Evolutionary conservation across 2,329 filamentous ascomycete species (phyloP).

Genomic region (Coleophoma crateriformis): DNA sequence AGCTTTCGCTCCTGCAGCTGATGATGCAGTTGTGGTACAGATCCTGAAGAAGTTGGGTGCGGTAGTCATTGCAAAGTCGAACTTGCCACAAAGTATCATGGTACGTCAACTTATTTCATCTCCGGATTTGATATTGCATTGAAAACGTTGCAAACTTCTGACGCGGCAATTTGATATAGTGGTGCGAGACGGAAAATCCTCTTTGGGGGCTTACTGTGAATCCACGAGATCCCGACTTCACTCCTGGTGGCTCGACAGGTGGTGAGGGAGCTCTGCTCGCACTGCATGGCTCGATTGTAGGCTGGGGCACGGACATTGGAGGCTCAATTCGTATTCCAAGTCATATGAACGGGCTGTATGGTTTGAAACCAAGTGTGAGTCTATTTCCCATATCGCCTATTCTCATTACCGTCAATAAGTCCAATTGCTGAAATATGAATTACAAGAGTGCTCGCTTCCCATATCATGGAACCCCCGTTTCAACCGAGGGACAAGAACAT

Average conservation of each 20-base stretch:
- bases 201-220: conserved; percentile 44
- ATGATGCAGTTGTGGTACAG: conserved; percentile 43
- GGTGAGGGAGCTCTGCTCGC: conserved; percentile 36
- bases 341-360: conserved; percentile 41
- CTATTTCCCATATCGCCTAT: neutral
- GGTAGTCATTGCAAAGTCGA: conserved; percentile 47
- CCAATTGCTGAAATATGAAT: too few species aligned
- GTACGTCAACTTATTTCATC: conserved; percentile 37
- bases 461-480: conserved; percentile 52
- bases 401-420: too few species aligned
- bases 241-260: conserved; percentile 41
- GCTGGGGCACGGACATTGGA: conserved; percentile 46
- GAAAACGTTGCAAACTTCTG: conserved; percentile 1
- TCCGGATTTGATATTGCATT: conserved; percentile 35
- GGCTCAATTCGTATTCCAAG: conserved; percentile 44
- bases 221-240: conserved; percentile 34
- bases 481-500: conserved; percentile 59
- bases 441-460: conserved; percentile 48
- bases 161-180: conserved; percentile 25
- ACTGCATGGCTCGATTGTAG: conserved; percentile 35
- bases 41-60: conserved; percentile 44
- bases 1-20: conserved; percentile 39
- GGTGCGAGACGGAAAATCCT: conserved; percentile 48
- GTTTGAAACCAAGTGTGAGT: conserved; percentile 40
- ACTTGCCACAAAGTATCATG: conserved; percentile 45